A percentile compares a stretch with the other conserved stretches of the same genome.
Conservation (phyloP, 106 monocot genomes). For the Dendrobium chrysotoxum region DNA sequence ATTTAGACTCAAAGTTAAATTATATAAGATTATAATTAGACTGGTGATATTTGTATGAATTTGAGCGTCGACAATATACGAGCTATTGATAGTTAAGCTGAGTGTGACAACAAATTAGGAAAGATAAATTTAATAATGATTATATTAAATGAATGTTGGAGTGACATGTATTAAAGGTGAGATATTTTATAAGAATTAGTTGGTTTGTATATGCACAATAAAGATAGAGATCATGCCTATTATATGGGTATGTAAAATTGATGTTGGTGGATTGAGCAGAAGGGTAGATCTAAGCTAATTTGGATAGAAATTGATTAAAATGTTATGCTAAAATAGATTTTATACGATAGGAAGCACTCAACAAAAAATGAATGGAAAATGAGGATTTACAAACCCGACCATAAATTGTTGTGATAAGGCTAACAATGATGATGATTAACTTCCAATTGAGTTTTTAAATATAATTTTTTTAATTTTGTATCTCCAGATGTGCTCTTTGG, state of each 20-base stretch:
- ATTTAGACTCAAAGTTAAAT: neutral
- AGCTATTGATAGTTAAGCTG: neutral
- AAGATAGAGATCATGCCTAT: neutral
- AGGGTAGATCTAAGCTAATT: neutral
- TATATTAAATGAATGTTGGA: neutral
- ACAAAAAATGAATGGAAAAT: neutral
- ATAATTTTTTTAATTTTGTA: slow-evolving; percentile 1
- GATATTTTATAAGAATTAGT: neutral
- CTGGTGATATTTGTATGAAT: neutral
- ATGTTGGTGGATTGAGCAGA: neutral
- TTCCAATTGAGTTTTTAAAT: slow-evolving; percentile 1
- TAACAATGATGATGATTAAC: neutral
- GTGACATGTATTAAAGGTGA: neutral
- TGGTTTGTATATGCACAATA: neutral
- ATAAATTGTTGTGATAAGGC: neutral
- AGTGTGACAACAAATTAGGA: neutral
- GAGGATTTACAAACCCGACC: neutral
- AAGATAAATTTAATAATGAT: neutral
- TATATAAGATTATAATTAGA: neutral
- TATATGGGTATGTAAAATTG: neutral
- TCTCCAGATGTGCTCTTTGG: slow-evolving; percentile 86
- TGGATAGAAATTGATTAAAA: neutral
- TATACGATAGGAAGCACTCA: neutral
- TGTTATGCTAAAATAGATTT: neutral
- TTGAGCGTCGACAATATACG: neutral